Base-by-base conservation (phyloP, 495 filamentous ascomycete species). In the Lindgomyces ingoldianus region DNA sequence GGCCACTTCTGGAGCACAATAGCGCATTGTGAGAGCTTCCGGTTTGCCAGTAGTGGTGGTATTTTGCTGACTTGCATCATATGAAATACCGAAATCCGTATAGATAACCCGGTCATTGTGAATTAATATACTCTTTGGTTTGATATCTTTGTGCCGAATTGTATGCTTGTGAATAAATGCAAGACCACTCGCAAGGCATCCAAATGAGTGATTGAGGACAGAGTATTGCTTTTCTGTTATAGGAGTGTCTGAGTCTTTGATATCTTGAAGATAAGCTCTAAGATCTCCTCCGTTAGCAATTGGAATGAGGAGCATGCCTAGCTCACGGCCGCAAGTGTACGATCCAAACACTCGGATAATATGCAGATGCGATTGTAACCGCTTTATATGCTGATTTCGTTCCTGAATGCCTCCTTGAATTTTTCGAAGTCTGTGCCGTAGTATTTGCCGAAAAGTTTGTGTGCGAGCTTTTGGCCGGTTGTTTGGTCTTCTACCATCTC, bases 71-170 rank as follows among this genome's bases (percentile, higher is more conserved):
- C 18, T 21, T 14, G 29, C 22, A 36, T 53, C 50, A 18, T 33
- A 53, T 6, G 50, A 53, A 4, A 53, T 16, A 27, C 50, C 50
- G 18, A 53, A 53, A 21, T 53, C 29, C 18, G 50, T 53, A 21
- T 53, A 53, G 4, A 53, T 18, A 36, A 53, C 50, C 4, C 50
- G 50, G 25, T 18, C 50, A 36, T 29, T 18, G 24, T 53, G 50
- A 9, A 53, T 53, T 12, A 53, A 53, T 6, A 53, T 53, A 18
- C 18, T 53, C 18, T 8, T 4, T n/a, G 44, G 44, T 24, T 47
- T 47, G 44, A 47, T 47, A n/a, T 47, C 44, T 47, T 53, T 53
- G 18, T 47, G 44, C 44, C 44, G 6, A 24, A 47, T 47, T 4
- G 8, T 8, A 47, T 47, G 44, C 8, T 47, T 47, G 44, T 47